Percentiles rank a stretch among this genome's conserved stretches.
Evolutionary conservation across 257 asterid species (phyloP).

Genomic region (Leonotis leonurus): DNA sequence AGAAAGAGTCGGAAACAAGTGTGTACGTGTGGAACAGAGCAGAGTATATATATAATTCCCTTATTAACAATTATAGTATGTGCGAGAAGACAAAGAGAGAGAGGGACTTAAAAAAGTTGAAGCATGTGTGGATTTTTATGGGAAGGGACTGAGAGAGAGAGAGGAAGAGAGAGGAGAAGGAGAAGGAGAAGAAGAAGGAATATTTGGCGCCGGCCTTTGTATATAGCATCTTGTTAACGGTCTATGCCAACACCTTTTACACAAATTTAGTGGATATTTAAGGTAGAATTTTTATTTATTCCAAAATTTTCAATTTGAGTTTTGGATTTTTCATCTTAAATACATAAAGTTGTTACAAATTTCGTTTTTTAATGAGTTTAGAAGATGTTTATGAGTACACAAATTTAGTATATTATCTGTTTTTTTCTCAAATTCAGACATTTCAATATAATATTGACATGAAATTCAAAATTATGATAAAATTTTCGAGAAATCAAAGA

Average conservation of each 20-base stretch:
- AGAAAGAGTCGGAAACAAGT: neutral
- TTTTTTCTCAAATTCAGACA: too few relatives aligned
- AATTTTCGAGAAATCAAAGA: too few relatives aligned
- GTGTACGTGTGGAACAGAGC: slow-evolving; percentile 10
- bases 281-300: neutral
- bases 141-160: slow-evolving; percentile 17
- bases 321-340: too few relatives aligned
- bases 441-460: too few relatives aligned
- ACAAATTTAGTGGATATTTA: neutral
- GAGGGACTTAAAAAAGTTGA: slow-evolving; percentile 4
- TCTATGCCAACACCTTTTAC: neutral
- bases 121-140: slow-evolving; percentile 19
- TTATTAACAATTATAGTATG: slow-evolving; percentile 17
- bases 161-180: neutral
- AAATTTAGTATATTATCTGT: too few relatives aligned
- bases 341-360: too few relatives aligned
- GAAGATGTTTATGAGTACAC: too few relatives aligned
- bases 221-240: slow-evolving; percentile 36
- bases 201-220: slow-evolving; percentile 49
- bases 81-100: slow-evolving; percentile 6
- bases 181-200: slow-evolving; percentile 24
- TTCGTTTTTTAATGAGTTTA: too few relatives aligned
- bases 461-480: too few relatives aligned
- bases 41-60: slow-evolving; percentile 7
- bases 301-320: neutral